phyloP scores from a whole-genome alignment of 2,329 filamentous ascomycete species.

The Fusarium pseudoanthophilum region DNA sequence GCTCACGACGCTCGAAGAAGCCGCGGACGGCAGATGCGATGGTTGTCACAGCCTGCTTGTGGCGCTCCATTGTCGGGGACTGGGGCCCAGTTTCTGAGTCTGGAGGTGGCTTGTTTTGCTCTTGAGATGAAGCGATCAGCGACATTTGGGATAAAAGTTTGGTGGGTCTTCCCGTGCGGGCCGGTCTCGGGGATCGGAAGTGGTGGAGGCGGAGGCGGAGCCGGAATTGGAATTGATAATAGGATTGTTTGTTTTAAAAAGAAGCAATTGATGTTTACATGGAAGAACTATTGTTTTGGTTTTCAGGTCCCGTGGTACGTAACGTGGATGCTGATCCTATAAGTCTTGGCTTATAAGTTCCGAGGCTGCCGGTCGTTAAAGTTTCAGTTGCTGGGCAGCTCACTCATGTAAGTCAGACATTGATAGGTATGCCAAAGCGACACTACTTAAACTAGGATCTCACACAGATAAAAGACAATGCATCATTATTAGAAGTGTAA shows the following conservation, averaged over 20 bases:
- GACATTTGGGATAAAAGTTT: constrained; percentile 26
- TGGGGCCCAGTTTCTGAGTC: constrained; percentile 4
- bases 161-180: constrained; percentile 31
- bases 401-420: background rate
- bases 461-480: background rate
- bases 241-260: background rate
- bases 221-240: constrained; percentile 2
- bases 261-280: background rate
- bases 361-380: constrained; percentile 17
- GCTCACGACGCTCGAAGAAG: constrained; percentile 57
- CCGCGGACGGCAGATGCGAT: constrained; percentile 57
- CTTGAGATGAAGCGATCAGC: constrained; percentile 12
- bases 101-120: constrained; percentile 9
- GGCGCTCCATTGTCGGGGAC: constrained; percentile 53
- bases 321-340: background rate
- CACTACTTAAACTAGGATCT: background rate
- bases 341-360: constrained; percentile 7
- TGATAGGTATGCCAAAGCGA: background rate
- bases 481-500: background rate
- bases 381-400: constrained; percentile 16
- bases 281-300: background rate
- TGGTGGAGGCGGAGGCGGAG: constrained; percentile 37
- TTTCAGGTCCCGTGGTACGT: background rate
- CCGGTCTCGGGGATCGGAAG: constrained; percentile 29
- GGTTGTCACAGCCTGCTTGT: constrained; percentile 55